Conservation (phyloP, 1,284 basidiomycete genomes). For the Ganoderma boninense region DNA sequence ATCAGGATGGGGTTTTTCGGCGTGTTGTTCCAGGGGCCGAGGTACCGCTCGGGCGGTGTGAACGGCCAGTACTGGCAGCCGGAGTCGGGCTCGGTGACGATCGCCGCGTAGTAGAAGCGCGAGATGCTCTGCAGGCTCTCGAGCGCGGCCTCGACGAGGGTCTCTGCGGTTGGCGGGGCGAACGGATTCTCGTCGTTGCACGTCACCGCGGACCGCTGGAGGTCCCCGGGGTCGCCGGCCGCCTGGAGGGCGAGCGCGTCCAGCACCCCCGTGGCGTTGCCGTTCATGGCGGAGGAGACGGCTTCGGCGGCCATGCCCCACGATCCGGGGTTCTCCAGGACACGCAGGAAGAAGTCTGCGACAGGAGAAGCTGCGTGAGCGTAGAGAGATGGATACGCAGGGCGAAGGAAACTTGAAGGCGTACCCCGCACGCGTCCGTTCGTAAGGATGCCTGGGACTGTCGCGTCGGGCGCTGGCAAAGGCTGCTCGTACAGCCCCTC, state of each 20-base stretch:
- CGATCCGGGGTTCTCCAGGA: constrained; percentile 19
- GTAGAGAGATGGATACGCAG: too few species aligned
- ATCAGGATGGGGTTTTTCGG: constrained; percentile 39
- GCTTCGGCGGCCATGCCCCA: constrained; percentile 31
- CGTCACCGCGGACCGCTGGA: constrained; percentile 37
- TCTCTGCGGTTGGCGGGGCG: constrained; percentile 29
- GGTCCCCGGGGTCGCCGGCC: constrained; percentile 18
- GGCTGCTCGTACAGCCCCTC: constrained; percentile 43
- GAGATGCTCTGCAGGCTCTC: constrained; percentile 32
- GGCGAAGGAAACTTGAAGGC: constrained; percentile 1
- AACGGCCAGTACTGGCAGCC: constrained; percentile 40
- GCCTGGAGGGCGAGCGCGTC: constrained; percentile 22
- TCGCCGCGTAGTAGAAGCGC: constrained; percentile 29
- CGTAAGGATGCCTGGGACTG: constrained; percentile 44
- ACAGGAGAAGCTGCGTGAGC: neutral
- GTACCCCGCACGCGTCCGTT: constrained; percentile 44
- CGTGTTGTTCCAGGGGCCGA: constrained; percentile 41
- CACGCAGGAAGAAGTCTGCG: constrained; percentile 33
- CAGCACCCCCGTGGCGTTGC: constrained; percentile 35
- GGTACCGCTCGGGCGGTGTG: constrained; percentile 33
- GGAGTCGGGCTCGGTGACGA: constrained; percentile 35
- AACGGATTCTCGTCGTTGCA: constrained; percentile 40
- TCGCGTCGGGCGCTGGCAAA: constrained; percentile 40
- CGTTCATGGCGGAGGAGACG: constrained; percentile 37
- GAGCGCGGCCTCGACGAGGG: constrained; percentile 35